Base-by-base conservation (phyloP, 83 land plant species). In the Diphasiastrum complanatum region DNA sequence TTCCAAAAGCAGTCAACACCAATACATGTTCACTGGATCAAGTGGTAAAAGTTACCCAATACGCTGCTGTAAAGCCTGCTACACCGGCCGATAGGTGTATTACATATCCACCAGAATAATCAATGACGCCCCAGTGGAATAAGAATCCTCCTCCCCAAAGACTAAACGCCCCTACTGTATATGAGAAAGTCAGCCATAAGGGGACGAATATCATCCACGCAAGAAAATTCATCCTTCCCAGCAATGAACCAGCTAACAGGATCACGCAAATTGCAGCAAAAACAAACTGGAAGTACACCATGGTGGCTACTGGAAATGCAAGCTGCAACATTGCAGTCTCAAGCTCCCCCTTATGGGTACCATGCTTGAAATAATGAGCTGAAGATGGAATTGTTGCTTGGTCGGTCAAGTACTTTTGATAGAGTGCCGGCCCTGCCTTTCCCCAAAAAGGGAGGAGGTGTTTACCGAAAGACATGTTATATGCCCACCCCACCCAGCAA, bases 121-220 rank as follows among this genome's bases (percentile, higher is more conserved):
- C n/a, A n/a, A n/a, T n/a, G n/a, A n/a, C n/a, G n/a, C 43, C 45
- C 45, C 45, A 41, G 12, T 18, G 12, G 18, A 14, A 18, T 18
- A 41, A 41, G 45, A 41, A 41, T 14, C 45, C 45, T 41, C 45
- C 45, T 41, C 43, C 43, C 43, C 45, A 41, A 14, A 41, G 18
- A 41, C n/a, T 14, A 1, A 14, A 41, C 45, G 45, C 45, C n/a
- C 45, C 45, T 14, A 41, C n/a, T 41, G 45, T 41, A 18, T 41
- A 41, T 14, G 45, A 41, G 18, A 41, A 41, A 14, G 45, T 41
- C n/a, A 41, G 18, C 45, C 45, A 41, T 41, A 41, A 18, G 18
- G 45, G 45, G n/a, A 41, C 45, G 18, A 41, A 41, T 18, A 41
- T 41, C 45, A 41, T 41, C 45, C 45, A 41, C 12, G 45, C 45